Evolutionary conservation across 2,329 filamentous ascomycete species (phyloP).

Genomic region (Penicillium thymicola): DNA sequence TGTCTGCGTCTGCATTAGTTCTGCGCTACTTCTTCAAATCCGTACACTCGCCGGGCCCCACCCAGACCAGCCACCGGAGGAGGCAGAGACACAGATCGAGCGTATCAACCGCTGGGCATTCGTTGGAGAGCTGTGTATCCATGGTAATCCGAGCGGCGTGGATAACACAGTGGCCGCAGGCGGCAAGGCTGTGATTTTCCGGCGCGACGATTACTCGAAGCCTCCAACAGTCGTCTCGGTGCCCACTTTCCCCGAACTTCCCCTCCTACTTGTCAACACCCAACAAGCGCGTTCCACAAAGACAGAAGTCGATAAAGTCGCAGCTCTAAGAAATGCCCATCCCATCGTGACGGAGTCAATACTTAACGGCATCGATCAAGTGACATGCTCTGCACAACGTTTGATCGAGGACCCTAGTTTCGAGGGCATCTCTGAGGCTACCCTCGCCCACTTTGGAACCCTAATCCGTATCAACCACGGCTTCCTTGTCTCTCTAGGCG

Average conservation of each 20-base stretch:
- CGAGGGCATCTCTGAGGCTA: constrained; percentile 60
- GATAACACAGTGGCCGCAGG: constrained; percentile 95
- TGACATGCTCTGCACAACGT: constrained; percentile 56
- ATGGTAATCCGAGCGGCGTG: constrained; percentile 92
- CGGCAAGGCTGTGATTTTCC: constrained; percentile 91
- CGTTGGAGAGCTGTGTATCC: constrained; percentile 94
- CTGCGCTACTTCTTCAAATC: constrained; percentile 81
- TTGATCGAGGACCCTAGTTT: constrained; percentile 62
- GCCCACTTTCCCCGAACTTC: constrained; percentile 87
- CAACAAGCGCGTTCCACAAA: constrained; percentile 81
- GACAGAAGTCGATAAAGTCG: constrained; percentile 83
- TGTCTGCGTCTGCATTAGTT: constrained; percentile 81
- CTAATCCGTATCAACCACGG: constrained; percentile 94
- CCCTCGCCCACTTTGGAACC: constrained; percentile 74
- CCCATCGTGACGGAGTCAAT: constrained; percentile 76
- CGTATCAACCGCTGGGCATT: constrained; percentile 98
- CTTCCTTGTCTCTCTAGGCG: constrained; percentile 81
- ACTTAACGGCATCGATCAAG: constrained; percentile 74
- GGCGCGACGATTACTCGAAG: constrained; percentile 71
- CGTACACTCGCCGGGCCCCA: constrained; percentile 86
- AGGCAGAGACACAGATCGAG: constrained; percentile 87
- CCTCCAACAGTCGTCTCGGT: constrained; percentile 74
- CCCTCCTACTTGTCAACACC: constrained; percentile 85
- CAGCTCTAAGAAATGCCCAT: constrained; percentile 65
- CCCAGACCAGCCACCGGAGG: constrained; percentile 80